A percentile compares a stretch with the other conserved stretches of the same genome.
phyloP scores from a whole-genome alignment of 805 yeast species.

The Saccharomycopsis lassenensis region DNA sequence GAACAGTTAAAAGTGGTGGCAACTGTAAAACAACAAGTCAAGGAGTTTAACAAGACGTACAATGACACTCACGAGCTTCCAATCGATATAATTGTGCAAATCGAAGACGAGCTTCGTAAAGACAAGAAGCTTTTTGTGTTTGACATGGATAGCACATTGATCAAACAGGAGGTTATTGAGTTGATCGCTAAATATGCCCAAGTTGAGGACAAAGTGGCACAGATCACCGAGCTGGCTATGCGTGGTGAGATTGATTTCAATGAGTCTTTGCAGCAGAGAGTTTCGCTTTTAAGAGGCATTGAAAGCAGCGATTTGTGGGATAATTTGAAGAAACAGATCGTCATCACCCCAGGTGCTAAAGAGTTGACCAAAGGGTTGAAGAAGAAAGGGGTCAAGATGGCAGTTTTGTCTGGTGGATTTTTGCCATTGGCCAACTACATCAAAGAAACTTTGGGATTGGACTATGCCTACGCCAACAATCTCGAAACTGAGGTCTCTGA shows the following conservation, averaged over 20 bases:
- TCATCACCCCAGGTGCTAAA: slow-evolving; percentile 76
- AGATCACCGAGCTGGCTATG: slow-evolving; percentile 90
- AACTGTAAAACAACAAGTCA: neutral
- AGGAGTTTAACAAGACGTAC: slow-evolving; percentile 5
- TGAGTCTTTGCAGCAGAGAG: slow-evolving; percentile 69
- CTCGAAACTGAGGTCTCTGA: slow-evolving; percentile 37
- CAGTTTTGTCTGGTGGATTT: slow-evolving; percentile 93
- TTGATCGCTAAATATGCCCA: slow-evolving; percentile 89
- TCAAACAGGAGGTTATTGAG: slow-evolving; percentile 94
- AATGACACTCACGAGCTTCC: slow-evolving; percentile 18
- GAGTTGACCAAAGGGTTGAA: slow-evolving; percentile 59
- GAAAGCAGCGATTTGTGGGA: slow-evolving; percentile 65
- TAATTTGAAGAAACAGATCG: slow-evolving; percentile 56
- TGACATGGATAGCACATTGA: slow-evolving; percentile 97
- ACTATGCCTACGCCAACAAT: slow-evolving; percentile 82
- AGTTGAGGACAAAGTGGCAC: slow-evolving; percentile 79
- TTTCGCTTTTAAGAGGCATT: slow-evolving; percentile 71
- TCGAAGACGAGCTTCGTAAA: slow-evolving; percentile 25
- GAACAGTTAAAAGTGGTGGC: neutral
- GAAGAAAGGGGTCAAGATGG: slow-evolving; percentile 53
- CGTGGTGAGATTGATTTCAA: slow-evolving; percentile 91
- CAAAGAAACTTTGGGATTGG: slow-evolving; percentile 54
- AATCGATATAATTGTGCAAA: slow-evolving; percentile 36
- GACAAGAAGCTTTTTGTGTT: slow-evolving; percentile 58
- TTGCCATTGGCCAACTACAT: slow-evolving; percentile 76